phyloP scores from a whole-genome alignment of 164 flowering plant genomes.

The Amborella trichopoda region DNA sequence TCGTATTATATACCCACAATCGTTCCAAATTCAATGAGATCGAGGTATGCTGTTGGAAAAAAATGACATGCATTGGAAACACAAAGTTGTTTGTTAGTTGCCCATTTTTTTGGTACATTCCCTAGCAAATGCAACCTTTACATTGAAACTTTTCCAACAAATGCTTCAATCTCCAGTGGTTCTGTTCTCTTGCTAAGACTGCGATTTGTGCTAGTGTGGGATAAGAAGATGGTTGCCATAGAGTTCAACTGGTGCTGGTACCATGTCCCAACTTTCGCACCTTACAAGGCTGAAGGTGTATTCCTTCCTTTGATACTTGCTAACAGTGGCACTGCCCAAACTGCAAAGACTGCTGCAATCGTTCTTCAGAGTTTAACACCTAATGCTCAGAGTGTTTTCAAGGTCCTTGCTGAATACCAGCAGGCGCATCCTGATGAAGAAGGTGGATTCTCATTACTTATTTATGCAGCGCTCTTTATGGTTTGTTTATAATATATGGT shows the following conservation, averaged over 20 bases:
- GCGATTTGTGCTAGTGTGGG: constrained; percentile 78
- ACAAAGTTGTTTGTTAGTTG: too few species aligned
- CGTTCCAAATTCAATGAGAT: too few species aligned
- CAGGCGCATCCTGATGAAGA: constrained; percentile 76
- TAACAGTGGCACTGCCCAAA: constrained; percentile 52
- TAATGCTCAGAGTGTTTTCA: constrained; percentile 90
- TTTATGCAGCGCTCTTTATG: neutral
- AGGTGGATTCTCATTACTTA: too few species aligned
- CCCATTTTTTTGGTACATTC: too few species aligned
- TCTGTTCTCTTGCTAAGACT: too few species aligned
- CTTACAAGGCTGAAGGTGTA: constrained; percentile 75
- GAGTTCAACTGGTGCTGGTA: constrained; percentile 96
- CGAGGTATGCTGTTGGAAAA: too few species aligned
- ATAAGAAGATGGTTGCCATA: constrained; percentile 93
- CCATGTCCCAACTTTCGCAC: constrained; percentile 87
- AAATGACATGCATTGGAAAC: too few species aligned
- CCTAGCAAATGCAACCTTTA: too few species aligned
- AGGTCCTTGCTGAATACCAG: constrained; percentile 80
- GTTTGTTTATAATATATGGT: neutral
- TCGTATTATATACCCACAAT: too few species aligned
- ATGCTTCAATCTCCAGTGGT: too few species aligned
- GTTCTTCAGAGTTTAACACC: constrained; percentile 96
- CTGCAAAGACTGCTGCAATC: constrained; percentile 73
- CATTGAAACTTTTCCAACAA: too few species aligned
- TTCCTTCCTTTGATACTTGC: constrained; percentile 78